Conservation (phyloP, 2,329 filamentous ascomycete species). For the Drechslerella coelobrocha region DNA sequence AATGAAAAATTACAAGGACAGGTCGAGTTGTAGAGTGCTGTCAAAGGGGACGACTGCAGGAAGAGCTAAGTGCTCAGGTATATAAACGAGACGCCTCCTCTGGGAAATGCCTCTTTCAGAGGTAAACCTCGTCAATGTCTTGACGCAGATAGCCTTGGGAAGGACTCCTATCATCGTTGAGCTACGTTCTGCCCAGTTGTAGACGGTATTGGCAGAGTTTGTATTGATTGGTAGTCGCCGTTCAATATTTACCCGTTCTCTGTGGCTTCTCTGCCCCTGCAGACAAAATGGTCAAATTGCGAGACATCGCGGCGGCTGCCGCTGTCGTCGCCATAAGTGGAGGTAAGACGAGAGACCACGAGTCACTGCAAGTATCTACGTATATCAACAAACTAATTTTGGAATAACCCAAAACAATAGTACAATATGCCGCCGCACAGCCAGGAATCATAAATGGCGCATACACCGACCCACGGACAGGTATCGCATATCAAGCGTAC, state of each 20-base stretch:
- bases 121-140: background rate
- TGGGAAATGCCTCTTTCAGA: background rate
- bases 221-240: background rate
- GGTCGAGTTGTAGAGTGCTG: background rate
- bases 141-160: background rate
- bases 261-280: background rate
- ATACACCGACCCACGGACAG: conserved; percentile 61
- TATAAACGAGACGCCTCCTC: background rate
- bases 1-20: conserved; percentile 27
- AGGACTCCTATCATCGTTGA: background rate
- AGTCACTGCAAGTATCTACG: no score
- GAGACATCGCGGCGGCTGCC: conserved; percentile 23
- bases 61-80: background rate
- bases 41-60: background rate
- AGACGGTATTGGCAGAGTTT: background rate
- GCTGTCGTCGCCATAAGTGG: conserved; percentile 15
- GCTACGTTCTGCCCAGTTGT: background rate
- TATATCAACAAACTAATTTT: background rate
- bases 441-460: conserved; percentile 43
- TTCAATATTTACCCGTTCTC: background rate
- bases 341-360: no score
- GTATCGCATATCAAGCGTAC: conserved; percentile 61
- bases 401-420: conserved; percentile 1
- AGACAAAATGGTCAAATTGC: conserved; percentile 20
- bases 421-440: conserved; percentile 53